These are phyloP conservation scores for Penicillium angulare DNA, from an alignment of 495 filamentous ascomycete genomes.

Conservation along the genomic window DNA sequence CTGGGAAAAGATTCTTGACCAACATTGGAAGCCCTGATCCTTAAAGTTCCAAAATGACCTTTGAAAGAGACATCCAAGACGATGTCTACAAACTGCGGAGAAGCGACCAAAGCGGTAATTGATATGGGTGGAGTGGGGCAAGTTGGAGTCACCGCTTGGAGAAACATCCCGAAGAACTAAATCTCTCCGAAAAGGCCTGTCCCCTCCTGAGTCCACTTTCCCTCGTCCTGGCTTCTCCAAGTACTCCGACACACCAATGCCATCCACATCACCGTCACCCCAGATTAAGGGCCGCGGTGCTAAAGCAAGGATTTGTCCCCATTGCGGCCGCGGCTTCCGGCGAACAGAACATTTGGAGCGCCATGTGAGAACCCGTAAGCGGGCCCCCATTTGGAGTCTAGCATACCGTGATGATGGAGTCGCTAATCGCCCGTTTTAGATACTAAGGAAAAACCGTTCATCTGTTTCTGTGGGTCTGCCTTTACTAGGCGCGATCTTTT, in stretches of 20 bases:
- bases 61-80: no score
- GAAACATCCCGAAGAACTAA: not conserved
- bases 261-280: slow-evolving; percentile 30
- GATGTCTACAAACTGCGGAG: not conserved
- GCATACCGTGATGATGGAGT: slow-evolving; percentile 2
- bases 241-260: slow-evolving; percentile 32
- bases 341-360: slow-evolving; percentile 53
- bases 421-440: slow-evolving; percentile 34
- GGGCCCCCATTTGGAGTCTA: slow-evolving; percentile 27
- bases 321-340: slow-evolving; percentile 43
- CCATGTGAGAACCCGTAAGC: slow-evolving; percentile 54
- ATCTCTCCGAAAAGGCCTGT: not conserved
- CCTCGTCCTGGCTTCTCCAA: slow-evolving; percentile 23
- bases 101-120: not conserved
- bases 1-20: slow-evolving; percentile 21
- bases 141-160: slow-evolving; percentile 25
- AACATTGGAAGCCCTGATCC: no score
- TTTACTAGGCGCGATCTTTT: slow-evolving; percentile 54
- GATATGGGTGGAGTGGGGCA: slow-evolving; percentile 9
- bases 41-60: no score
- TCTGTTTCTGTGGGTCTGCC: slow-evolving; percentile 53
- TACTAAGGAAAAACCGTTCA: slow-evolving; percentile 55
- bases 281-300: slow-evolving; percentile 29
- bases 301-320: slow-evolving; percentile 38
- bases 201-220: slow-evolving; percentile 13